Percentiles rank a stretch among this genome's conserved stretches.
Evolutionary conservation across 2,329 filamentous ascomycete species (phyloP).

Genomic region (Fusarium secorum): DNA sequence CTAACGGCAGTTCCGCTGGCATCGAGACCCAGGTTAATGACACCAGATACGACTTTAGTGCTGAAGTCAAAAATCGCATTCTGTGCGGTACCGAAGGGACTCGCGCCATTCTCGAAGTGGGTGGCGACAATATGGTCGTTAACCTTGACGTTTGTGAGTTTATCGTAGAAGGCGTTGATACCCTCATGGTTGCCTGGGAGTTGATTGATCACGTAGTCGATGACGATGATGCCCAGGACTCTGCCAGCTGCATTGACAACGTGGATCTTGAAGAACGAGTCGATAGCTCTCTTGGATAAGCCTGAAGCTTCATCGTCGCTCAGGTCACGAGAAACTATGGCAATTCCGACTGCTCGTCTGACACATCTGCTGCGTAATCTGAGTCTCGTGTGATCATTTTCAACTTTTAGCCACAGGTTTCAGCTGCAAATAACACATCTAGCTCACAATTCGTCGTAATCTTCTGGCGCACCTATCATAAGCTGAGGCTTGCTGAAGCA

Average conservation of each 20-base stretch:
- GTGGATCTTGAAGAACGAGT: background rate
- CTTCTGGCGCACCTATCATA: background rate
- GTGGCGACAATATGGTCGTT: background rate
- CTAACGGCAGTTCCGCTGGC: background rate
- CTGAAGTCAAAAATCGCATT: background rate
- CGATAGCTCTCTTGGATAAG: background rate
- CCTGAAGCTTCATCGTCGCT: background rate
- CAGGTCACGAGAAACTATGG: background rate
- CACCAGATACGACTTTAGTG: background rate
- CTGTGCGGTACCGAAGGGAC: background rate
- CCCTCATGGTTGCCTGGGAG: background rate
- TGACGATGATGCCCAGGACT: background rate
- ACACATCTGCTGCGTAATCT: background rate
- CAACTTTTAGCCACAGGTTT: accelerated
- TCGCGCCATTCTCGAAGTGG: background rate
- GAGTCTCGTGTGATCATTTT: background rate
- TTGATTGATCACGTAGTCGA: background rate
- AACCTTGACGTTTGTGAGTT: background rate
- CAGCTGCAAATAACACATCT: accelerated
- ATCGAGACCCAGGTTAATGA: background rate
- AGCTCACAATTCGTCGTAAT: accelerated
- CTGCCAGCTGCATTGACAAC: background rate
- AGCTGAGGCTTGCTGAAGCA: background rate
- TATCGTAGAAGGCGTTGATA: background rate
- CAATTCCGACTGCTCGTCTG: accelerated